These are phyloP conservation scores for Xylaria curta DNA, from an alignment of 495 filamentous ascomycete genomes.

Conservation along the genomic window DNA sequence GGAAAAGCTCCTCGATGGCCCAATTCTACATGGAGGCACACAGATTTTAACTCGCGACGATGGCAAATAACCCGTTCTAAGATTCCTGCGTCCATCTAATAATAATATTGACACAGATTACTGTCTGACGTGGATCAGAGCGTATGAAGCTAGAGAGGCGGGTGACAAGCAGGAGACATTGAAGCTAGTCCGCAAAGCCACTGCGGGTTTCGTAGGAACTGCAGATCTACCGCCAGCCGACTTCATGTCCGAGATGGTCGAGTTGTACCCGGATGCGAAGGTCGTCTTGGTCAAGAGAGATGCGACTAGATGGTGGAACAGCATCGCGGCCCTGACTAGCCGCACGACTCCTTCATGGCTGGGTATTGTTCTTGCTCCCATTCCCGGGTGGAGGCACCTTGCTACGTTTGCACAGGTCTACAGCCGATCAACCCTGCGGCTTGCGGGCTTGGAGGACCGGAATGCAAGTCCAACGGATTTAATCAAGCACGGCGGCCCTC, in stretches of 20 bases:
- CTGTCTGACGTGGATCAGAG: conserved; percentile 38
- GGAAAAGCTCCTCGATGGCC: conserved; percentile 50
- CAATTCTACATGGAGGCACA: conserved; percentile 48
- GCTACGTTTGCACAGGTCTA: conserved; percentile 31
- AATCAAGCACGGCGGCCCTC: conserved; percentile 33
- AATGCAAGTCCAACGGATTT: conserved; percentile 27
- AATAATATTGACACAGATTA: conserved; percentile 29
- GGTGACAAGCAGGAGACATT: conserved; percentile 35
- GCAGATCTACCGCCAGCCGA: conserved; percentile 41
- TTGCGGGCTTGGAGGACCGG: conserved; percentile 28
- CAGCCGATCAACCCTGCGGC: conserved; percentile 34
- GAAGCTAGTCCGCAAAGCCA: conserved; percentile 38
- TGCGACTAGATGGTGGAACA: conserved; percentile 40
- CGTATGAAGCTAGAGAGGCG: conserved; percentile 35
- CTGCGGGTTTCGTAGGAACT: conserved; percentile 43
- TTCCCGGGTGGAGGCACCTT: conserved; percentile 40
- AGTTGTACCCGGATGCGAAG: conserved; percentile 47
- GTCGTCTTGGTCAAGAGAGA: conserved; percentile 45
- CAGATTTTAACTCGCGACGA: conserved; percentile 40
- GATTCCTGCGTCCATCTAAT: neutral
- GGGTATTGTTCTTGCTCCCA: conserved; percentile 31
- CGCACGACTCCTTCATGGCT: conserved; percentile 39
- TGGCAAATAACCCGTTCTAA: conserved; percentile 26
- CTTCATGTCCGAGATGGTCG: conserved; percentile 46
- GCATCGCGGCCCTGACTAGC: conserved; percentile 35